These are phyloP conservation scores for Globisporangium splendens DNA, from an alignment of 352 stramenopile genomes.

Conservation along the genomic window DNA sequence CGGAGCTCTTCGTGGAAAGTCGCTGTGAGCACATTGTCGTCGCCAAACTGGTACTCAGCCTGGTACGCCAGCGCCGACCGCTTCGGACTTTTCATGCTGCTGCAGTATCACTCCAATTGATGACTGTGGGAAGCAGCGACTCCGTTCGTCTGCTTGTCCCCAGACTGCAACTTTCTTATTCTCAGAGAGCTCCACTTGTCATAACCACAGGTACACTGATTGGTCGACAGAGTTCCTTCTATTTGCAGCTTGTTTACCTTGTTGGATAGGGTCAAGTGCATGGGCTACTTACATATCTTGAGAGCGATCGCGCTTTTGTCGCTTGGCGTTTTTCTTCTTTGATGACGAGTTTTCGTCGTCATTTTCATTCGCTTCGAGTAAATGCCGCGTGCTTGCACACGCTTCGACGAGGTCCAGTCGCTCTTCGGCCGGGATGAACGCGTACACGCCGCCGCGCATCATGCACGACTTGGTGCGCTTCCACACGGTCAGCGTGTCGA, in stretches of 20 bases:
- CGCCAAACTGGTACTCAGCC: conserved; percentile 63
- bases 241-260: background rate
- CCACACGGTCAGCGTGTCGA: conserved; percentile 92
- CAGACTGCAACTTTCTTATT: background rate
- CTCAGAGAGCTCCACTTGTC: background rate
- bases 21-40: conserved; percentile 59
- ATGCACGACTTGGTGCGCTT: conserved; percentile 91
- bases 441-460: conserved; percentile 76
- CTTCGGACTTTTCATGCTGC: conserved; percentile 47
- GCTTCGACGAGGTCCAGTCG: conserved; percentile 63
- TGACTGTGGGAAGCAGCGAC: background rate
- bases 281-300: background rate
- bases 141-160: background rate
- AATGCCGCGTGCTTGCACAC: conserved; percentile 59
- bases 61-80: conserved; percentile 40
- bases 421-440: conserved; percentile 72
- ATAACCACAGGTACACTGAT: background rate
- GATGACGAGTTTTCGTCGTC: background rate
- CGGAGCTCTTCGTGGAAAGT: conserved; percentile 41
- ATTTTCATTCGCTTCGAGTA: conserved; percentile 26
- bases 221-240: background rate
- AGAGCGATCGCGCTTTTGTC: background rate
- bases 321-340: background rate
- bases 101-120: background rate
- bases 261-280: background rate